Percentiles rank a stretch among this genome's conserved stretches.
Evolutionary conservation across 2,329 filamentous ascomycete genomes (phyloP).

Genomic region (Fonsecaea erecta): DNA sequence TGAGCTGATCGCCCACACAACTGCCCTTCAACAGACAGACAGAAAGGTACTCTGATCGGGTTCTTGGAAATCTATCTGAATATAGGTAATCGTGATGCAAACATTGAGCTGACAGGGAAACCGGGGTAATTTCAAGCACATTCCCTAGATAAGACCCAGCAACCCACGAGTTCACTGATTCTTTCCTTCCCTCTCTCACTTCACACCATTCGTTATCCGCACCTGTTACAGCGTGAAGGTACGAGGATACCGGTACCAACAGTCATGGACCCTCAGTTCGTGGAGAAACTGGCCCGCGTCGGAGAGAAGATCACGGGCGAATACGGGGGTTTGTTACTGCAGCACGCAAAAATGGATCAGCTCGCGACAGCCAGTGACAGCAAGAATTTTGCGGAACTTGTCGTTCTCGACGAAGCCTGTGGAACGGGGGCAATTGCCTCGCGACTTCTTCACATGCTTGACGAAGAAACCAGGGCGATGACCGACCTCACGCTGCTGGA

Average conservation of each 20-base stretch:
- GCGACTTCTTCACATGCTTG: constrained; percentile 50
- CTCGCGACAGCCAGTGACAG: neutral
- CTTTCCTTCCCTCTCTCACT: neutral
- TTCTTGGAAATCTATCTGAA: too few species aligned
- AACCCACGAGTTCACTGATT: neutral
- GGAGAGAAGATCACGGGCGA: constrained; percentile 3
- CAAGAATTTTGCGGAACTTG: constrained; percentile 30
- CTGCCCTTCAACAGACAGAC: too few species aligned
- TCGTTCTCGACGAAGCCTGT: constrained; percentile 59
- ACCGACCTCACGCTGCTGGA: constrained; percentile 59
- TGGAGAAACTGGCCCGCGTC: neutral
- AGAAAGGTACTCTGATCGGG: too few species aligned
- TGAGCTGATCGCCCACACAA: neutral
- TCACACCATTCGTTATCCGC: neutral
- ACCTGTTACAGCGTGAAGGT: neutral
- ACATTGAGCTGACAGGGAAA: neutral
- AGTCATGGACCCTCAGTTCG: neutral
- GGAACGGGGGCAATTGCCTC: constrained; percentile 58
- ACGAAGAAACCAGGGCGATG: constrained; percentile 45
- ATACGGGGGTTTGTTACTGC: neutral
- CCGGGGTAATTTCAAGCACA: neutral
- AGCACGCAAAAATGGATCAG: neutral
- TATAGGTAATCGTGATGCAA: too few species aligned
- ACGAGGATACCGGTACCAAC: neutral
- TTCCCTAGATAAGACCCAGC: neutral